Evolutionary conservation across 192 early-diverging fungal species (phyloP).

Genomic region (Coemansia sp.): DNA sequence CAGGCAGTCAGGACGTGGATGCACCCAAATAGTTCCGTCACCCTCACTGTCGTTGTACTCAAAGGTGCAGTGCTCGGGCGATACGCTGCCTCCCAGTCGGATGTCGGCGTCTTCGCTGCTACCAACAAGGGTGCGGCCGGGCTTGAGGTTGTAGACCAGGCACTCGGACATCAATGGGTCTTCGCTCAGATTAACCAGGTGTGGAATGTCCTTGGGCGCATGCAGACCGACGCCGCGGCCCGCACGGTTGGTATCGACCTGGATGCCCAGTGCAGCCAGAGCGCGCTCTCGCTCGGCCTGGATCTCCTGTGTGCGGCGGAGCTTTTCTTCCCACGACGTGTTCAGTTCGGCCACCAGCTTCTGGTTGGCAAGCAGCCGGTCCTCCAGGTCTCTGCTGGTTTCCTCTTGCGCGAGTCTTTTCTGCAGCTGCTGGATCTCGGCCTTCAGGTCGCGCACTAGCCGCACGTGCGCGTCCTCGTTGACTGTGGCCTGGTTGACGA

Average conservation of each 20-base stretch:
- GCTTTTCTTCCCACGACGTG: conserved; percentile 80
- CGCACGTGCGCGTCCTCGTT: conserved; percentile 84
- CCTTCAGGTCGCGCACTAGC: conserved; percentile 77
- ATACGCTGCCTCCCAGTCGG: conserved; percentile 59
- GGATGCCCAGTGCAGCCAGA: conserved; percentile 75
- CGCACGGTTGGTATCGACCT: conserved; percentile 60
- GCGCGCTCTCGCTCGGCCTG: conserved; percentile 69
- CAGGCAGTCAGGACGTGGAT: conserved; percentile 53
- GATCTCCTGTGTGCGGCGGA: conserved; percentile 66
- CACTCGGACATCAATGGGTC: conserved; percentile 88
- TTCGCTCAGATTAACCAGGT: conserved; percentile 87
- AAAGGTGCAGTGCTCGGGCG: conserved; percentile 71
- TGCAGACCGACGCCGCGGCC: conserved; percentile 62
- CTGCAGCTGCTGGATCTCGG: conserved; percentile 68
- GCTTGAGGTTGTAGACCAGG: conserved; percentile 80
- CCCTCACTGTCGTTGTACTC: conserved; percentile 52
- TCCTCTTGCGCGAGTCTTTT: conserved; percentile 53
- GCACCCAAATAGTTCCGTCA: not conserved
- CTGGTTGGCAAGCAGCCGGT: conserved; percentile 78
- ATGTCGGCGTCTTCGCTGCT: conserved; percentile 36
- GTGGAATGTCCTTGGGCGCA: conserved; percentile 73
- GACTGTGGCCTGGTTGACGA: conserved; percentile 86
- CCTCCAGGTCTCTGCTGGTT: conserved; percentile 51
- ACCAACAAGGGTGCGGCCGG: conserved; percentile 70
- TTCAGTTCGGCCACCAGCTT: conserved; percentile 84